These are phyloP conservation scores for Halophytophthora polymorphica DNA, from an alignment of 352 stramenopile species.

Conservation along the genomic window DNA sequence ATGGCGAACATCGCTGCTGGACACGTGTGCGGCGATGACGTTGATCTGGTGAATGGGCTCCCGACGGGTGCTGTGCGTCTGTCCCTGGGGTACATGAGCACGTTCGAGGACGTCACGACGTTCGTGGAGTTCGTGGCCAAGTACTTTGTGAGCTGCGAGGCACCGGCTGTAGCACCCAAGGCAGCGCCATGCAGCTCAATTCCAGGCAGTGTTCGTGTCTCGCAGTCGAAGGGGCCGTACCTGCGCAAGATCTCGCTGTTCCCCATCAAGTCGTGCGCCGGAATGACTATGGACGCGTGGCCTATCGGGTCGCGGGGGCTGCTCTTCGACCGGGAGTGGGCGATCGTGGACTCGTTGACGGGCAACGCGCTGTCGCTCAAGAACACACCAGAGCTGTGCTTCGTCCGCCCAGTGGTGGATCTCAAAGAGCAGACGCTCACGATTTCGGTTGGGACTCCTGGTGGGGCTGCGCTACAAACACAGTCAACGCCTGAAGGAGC, in stretches of 20 bases:
- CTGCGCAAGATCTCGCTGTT: conserved; percentile 64
- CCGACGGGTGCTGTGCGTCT: conserved; percentile 69
- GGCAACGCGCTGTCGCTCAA: conserved; percentile 56
- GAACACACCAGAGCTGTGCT: conserved; percentile 52
- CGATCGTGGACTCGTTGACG: conserved; percentile 56
- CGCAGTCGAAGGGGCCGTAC: conserved; percentile 8
- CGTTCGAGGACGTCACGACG: conserved; percentile 53
- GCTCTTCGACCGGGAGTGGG: conserved; percentile 73
- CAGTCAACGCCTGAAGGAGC: conserved; percentile 4
- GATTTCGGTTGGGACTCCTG: conserved; percentile 29
- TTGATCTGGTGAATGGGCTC: conserved; percentile 61
- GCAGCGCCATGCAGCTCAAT: not conserved
- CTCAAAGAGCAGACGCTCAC: conserved; percentile 51
- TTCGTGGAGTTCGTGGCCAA: conserved; percentile 52
- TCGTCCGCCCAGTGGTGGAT: conserved; percentile 61
- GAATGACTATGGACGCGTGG: conserved; percentile 55
- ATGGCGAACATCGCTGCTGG: conserved; percentile 50
- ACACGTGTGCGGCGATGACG: conserved; percentile 67
- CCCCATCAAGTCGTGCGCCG: conserved; percentile 76
- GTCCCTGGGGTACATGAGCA: conserved; percentile 78
- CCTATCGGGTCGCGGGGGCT: conserved; percentile 55
- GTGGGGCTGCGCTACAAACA: conserved; percentile 1
- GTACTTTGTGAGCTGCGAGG: conserved; percentile 50
- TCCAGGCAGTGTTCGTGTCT: not conserved
- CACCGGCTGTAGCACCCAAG: conserved; percentile 5